Evolutionary conservation across 2,329 filamentous ascomycete genomes (phyloP), one percentile per base, ranked within the genome.

Genomic region (Berkeleyomyces basicola): DNA sequence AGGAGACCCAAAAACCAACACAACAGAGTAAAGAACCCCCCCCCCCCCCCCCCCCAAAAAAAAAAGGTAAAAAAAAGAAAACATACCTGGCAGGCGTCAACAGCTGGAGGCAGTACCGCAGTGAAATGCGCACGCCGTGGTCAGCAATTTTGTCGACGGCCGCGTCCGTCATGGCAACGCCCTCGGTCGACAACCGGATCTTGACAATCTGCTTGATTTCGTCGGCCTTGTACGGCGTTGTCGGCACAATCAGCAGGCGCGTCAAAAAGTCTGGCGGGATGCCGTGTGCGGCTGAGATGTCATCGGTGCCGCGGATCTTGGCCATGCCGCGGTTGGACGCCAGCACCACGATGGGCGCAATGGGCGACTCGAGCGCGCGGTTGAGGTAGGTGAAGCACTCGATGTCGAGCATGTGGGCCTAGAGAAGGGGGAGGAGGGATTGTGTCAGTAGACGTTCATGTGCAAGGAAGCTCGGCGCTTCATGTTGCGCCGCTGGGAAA

Each of bases 301-400:
- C 83, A 68, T 87, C 82, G 63, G 88, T 92, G 71, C 92, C 92
- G 69, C 90, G 88, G 71, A 99, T 93, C 67, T 90, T 88, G 67
- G 89, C 92, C 79, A 91, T 86, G 73, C 93, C 93, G 70, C 93
- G 87, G 78, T 99, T 99, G 49, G 93, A 97, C 65, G 93, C 93
- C 65, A 99, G 85, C 68, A 99, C 93, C 66, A 99, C 93, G 70
- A 99, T 96, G 64, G 93, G 93, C 1, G 92, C 92, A 70, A 99
- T 95, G 67, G 85, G 83, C 63, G 89, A 91, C 79, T 99, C 93
- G 68, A 99, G 82, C n/a, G 93, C 93, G 71, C 91, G 88, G 79
- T 97, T 97, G 71, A 99, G 85, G 76, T 96, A 99, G 68, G 93
- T 97, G 77, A 97, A 99, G 78, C 91, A 95, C 78, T 99, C 93